Base-by-base conservation (phyloP, 768 basidiomycete species). In the Tubosaeta sp. region DNA sequence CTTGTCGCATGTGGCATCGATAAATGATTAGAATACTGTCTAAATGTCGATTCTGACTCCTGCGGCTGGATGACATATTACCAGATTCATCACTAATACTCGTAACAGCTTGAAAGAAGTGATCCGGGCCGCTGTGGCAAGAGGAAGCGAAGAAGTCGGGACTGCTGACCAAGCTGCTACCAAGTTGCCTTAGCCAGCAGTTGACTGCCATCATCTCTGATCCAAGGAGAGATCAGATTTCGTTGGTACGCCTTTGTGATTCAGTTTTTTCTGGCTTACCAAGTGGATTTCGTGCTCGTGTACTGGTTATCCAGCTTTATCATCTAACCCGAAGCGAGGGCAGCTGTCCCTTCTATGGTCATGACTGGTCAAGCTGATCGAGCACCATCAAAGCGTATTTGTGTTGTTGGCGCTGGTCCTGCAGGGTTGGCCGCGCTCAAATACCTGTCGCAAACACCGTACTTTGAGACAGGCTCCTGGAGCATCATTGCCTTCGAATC, bases 351-450 rank as follows among this genome's bases (percentile, higher is more conserved):
- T 25, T 39, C 38, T 13, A 26, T 32, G 41, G 8, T n/a, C 41
- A 59, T 56, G 63, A 17, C 16, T 34, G 34, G 7, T 25, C 57
- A 46, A 31, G 31, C 10, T 42, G n/a, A 46, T 56, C 50, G 33
- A 9, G 22, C n/a, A 13, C 45, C 49, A n/a, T 56, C 55, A 25
- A 73, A 72, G 48, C 69, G 68, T 14, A 85, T 91, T 51, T 83
- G 85, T 51, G 73, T 92, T 43, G 79, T 92, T 38, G 91, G 91
- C 5, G 87, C 79, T 16, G 91, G 91, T 12, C 76, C 88, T n/a
- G 76, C 76, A 16, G 91, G 91, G 7, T 75, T 93, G 0, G 85
- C 82, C 22, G 76, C 81, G 6, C 75, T 92, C 25, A 87, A 87
- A 62, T 70, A 80, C 34, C 67, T 91, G 53, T 68, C 78, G 9